A percentile compares a stretch with the other conserved stretches of the same genome.
Conservation (phyloP, 805 yeast genomes). For the Zygoascus flipseniorum region DNA sequence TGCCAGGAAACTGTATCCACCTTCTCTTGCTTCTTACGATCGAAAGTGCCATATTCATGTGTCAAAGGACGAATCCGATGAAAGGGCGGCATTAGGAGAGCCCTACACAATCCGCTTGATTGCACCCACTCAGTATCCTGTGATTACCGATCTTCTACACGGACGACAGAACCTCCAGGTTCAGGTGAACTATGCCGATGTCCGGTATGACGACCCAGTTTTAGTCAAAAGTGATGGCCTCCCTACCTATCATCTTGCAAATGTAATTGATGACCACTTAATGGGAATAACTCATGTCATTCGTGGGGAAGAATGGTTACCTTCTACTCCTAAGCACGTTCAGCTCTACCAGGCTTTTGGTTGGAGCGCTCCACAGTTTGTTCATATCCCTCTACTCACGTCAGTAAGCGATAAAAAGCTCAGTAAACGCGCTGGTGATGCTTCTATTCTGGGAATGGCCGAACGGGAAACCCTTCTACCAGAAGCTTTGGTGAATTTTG, state of each 20-base stretch:
- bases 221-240: constrained; percentile 85
- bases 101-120: constrained; percentile 59
- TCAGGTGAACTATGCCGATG: constrained; percentile 59
- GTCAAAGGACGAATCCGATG: constrained; percentile 34
- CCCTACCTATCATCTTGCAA: constrained; percentile 96
- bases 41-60: constrained; percentile 55
- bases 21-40: constrained; percentile 88
- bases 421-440: constrained; percentile 79
- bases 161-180: constrained; percentile 73
- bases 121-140: constrained; percentile 63
- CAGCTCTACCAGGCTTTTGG: constrained; percentile 80
- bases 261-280: constrained; percentile 87
- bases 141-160: constrained; percentile 65
- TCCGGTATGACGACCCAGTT: constrained; percentile 83
- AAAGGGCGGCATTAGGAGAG: constrained; percentile 26
- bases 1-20: constrained; percentile 71
- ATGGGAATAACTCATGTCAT: constrained; percentile 92
- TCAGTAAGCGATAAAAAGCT: constrained; percentile 52
- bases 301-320: constrained; percentile 96
- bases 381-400: constrained; percentile 88
- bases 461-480: constrained; percentile 61
- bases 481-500: constrained; percentile 80
- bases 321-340: constrained; percentile 91
- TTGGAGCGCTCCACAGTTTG: constrained; percentile 72
- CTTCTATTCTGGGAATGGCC: constrained; percentile 53